A percentile compares a stretch with the other conserved stretches of the same genome.
These are phyloP conservation scores for Metschnikowia lochheadii DNA, from an alignment of 805 yeast species.

Conservation along the genomic window DNA sequence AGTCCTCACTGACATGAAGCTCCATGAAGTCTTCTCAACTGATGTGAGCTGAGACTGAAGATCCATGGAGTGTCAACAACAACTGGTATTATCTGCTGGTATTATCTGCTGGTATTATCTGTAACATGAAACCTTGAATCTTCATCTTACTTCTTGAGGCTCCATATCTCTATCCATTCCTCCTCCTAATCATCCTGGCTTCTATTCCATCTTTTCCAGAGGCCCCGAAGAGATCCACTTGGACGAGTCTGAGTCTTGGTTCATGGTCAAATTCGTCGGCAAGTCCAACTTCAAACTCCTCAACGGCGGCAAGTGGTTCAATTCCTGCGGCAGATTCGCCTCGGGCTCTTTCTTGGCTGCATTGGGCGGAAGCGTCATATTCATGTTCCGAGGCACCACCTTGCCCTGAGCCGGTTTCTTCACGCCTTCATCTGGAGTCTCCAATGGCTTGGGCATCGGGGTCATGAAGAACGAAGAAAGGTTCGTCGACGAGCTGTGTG, in stretches of 20 bases:
- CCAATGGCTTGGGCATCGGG: slow-evolving; percentile 14
- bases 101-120: too few species aligned
- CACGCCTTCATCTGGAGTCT: neutral
- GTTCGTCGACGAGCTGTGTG: slow-evolving; percentile 39
- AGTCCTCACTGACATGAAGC: too few species aligned
- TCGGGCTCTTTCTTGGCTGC: neutral
- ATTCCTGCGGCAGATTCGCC: slow-evolving; percentile 2
- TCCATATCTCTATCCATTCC: too few species aligned
- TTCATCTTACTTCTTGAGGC: too few species aligned
- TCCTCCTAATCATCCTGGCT: neutral
- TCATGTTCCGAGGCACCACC: neutral
- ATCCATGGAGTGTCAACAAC: too few species aligned
- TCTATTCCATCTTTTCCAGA: slow-evolving; percentile 1
- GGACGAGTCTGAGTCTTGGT: slow-evolving; percentile 2
- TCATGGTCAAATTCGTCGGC: slow-evolving; percentile 37
- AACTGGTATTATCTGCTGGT: too few species aligned
- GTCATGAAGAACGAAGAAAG: slow-evolving; percentile 35
- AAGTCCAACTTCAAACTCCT: slow-evolving; percentile 48
- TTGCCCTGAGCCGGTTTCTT: neutral
- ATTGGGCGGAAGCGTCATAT: neutral
- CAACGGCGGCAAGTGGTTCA: slow-evolving; percentile 42
- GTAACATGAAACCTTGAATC: too few species aligned
- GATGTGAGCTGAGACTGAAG: too few species aligned
- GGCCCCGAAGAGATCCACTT: slow-evolving; percentile 5
- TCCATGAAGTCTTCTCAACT: too few species aligned